Base-by-base conservation (phyloP, 257 asterid genomes). In the Mitragyna speciosa region DNA sequence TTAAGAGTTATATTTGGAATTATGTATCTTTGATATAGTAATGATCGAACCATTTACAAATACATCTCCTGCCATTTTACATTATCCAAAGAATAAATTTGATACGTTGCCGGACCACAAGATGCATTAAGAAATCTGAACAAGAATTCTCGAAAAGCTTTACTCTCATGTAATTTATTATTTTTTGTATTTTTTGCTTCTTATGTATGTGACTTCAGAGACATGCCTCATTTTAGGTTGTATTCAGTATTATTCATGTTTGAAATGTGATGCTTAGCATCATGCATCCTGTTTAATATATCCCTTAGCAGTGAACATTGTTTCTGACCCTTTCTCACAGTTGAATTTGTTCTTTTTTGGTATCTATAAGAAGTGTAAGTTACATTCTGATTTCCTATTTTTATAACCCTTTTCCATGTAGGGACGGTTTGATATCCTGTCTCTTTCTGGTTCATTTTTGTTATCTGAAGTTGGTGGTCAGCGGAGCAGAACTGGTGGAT, bases 361-460 rank as follows among this genome's bases (percentile, higher is more conserved):
- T 36, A 36, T 36, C 41, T 36, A 36, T 36, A 45, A 36, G 56
- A 39, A 43, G 58, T 63, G 6, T 59, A 56, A 73, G 77, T 67
- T 41, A 69, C 73, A 64, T 30, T 45, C 31, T 78, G 28, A 47
- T 24, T 78, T 77, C 45, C 47, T 12, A 16, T 43, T 54, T 39
- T 58, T 79, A 48, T 73, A 73, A 7, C 67, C 64, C 64, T 59
- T 67, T 70, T 82, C 52, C 17, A 54, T 49, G 41, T 12, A 67
- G 89, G 80, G 88, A 48, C n/a, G n/a, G 45, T 82, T 72, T 52
- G 66, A 82, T 28, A 82, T 79, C 36, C 19, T 78, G 71, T 26
- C 82, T n/a, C 84, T 79, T 31, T 59, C 66, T 58, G 88, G 87
- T 52, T 76, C 81, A 4, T 81, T 78, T 63, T 20, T 31, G 67